These are phyloP conservation scores for Trematosphaeria pertusa DNA, from an alignment of 2,329 filamentous ascomycete species.

Conservation along the genomic window DNA sequence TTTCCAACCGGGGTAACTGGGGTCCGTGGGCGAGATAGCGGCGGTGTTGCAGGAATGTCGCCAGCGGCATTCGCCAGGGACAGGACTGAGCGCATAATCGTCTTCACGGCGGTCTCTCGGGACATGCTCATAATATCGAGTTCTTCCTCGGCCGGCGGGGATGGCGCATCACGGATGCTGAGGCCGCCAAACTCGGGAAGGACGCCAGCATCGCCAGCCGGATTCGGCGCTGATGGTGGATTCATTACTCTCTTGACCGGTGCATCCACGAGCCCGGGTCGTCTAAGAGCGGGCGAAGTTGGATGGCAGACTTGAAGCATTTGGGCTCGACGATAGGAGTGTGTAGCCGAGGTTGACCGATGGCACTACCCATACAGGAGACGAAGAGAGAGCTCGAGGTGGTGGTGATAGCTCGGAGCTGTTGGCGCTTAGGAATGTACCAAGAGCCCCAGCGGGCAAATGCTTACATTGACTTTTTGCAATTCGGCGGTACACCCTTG, in stretches of 20 bases:
- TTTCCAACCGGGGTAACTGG: conserved; percentile 61
- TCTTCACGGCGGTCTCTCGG: conserved; percentile 76
- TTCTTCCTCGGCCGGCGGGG: conserved; percentile 49
- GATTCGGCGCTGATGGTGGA: conserved; percentile 49
- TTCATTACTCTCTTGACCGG: conserved; percentile 27
- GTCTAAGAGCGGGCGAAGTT: conserved; percentile 38
- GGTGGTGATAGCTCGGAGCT: no score
- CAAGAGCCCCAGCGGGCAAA: no score
- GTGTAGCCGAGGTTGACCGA: conserved; percentile 19
- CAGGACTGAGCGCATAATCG: conserved; percentile 68
- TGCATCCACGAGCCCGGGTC: conserved; percentile 36
- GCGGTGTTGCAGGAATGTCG: conserved; percentile 82
- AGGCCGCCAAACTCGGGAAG: conserved; percentile 45
- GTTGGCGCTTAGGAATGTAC: no score
- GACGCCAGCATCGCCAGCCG: conserved; percentile 49
- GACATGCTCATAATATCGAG: conserved; percentile 77
- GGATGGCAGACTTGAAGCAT: conserved; percentile 45
- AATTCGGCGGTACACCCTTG: no score
- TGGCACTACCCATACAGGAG: neutral
- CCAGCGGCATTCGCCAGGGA: conserved; percentile 74
- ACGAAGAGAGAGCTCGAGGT: no score
- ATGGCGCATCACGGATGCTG: conserved; percentile 44
- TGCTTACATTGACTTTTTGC: no score
- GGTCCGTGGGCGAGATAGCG: conserved; percentile 67
- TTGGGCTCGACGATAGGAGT: conserved; percentile 21